Percentiles rank a stretch among this genome's conserved stretches.
Conservation (phyloP, 192 early-diverging fungal species). For the Geosiphon pyriformis region DNA sequence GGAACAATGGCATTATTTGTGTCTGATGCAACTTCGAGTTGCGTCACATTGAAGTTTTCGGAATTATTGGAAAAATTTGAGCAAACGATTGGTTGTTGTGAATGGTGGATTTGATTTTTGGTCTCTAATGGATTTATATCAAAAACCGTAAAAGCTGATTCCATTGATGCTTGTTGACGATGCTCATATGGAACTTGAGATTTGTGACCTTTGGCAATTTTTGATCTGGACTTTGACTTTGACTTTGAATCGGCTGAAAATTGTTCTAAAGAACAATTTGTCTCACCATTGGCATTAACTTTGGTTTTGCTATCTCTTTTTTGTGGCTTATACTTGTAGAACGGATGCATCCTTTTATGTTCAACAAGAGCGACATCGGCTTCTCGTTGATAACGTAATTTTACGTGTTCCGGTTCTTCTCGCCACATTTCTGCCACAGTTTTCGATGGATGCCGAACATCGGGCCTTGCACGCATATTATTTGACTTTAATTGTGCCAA, state of each 20-base stretch:
- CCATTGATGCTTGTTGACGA: conserved; percentile 21
- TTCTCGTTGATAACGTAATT: conserved; percentile 23
- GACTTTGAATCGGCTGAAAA: neutral
- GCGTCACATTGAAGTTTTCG: too few species aligned
- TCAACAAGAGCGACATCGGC: conserved; percentile 20
- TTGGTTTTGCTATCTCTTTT: conserved; percentile 20
- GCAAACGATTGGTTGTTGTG: neutral
- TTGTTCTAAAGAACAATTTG: neutral
- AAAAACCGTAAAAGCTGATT: conserved; percentile 22
- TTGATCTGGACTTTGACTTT: neutral
- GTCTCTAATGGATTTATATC: neutral
- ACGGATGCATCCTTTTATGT: conserved; percentile 23
- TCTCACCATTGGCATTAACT: neutral
- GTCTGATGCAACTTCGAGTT: too few species aligned
- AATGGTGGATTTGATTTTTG: neutral
- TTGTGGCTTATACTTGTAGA: conserved; percentile 24
- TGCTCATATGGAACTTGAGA: conserved; percentile 22
- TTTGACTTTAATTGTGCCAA: conserved; percentile 11
- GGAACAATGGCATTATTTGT: too few species aligned
- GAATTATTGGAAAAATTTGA: too few species aligned
- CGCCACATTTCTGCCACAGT: conserved; percentile 25
- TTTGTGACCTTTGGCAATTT: neutral
- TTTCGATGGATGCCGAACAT: conserved; percentile 22
- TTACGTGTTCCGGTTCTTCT: conserved; percentile 19
- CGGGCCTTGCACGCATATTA: neutral